Base-by-base conservation (phyloP, 179 eudicot genomes). In the Gypsophila paniculata region DNA sequence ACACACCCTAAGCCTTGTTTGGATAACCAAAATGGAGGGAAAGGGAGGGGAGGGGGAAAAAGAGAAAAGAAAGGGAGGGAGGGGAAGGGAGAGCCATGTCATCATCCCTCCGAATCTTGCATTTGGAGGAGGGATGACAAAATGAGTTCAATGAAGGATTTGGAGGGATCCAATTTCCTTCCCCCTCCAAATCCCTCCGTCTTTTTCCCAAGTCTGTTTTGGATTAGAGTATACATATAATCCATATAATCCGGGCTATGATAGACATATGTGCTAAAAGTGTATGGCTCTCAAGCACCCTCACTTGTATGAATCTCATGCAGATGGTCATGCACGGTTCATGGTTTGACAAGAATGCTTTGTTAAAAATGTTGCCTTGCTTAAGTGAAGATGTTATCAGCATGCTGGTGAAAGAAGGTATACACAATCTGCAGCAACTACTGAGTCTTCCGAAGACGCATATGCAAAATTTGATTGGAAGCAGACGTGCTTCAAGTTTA, bases 161-260 rank as follows among this genome's bases (percentile, higher is more conserved):
- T n/a, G n/a, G n/a, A n/a, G n/a, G n/a, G n/a, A n/a, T n/a, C n/a
- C n/a, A n/a, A n/a, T n/a, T n/a, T n/a, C n/a, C n/a, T n/a, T n/a
- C n/a, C n/a, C n/a, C n/a, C n/a, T n/a, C n/a, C n/a, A n/a, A n/a
- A n/a, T n/a, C n/a, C n/a, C n/a, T n/a, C n/a, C n/a, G n/a, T n/a
- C n/a, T n/a, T n/a, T n/a, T n/a, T n/a, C 83, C 90, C 42, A 94
- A 94, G 84, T 91, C 97, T 70, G 95, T 94, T 79, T 83, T 94
- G 86, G 99, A 94, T 82, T 97, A 94, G 77, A 94, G 99, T 74
- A 94, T 94, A 65, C 96, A 97, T 77, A 87, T 94, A 73, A 82
- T 94, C 66, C 99, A 88, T n/a, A n/a, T n/a, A n/a, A n/a, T n/a
- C n/a, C n/a, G n/a, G 85, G 99, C 99, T 25, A 94, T 94, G 99